Evolutionary conservation across 1,284 basidiomycete species (phyloP), one percentile per base, ranked within the genome.

Genomic region (Fistulinella cinereoalba): DNA sequence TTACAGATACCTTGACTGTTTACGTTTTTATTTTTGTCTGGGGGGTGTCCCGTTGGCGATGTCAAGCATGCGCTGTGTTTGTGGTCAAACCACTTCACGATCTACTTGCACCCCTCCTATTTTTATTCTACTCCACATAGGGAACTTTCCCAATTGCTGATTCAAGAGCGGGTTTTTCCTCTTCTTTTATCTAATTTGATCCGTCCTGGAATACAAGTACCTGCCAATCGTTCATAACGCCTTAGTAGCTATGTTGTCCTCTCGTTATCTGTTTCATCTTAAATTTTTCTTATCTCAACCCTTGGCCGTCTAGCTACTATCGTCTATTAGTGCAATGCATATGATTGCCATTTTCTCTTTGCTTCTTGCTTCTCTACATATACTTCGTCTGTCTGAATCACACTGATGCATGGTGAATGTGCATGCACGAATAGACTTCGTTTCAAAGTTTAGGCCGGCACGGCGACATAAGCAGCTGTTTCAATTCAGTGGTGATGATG

Each of bases 1-100:
- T 54, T 58, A 64, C 50, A 55, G 53, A 63, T 61, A 66, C 58
- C 57, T 56, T 31, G 39, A 49, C 44, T 37, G 21, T 6, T 49
- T 56, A 50, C 37, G 16, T 25, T 28, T 36, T 43, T 41, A 24
- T 43, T 15, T 18, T 16, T 33, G 16, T 33, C 6, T 6, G 11
- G 11, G 29, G 13, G 10, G 13, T 6, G 13, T 8, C 46, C 49
- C 45, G 13, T 32, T 36, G 47, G 50, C 46, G 50, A 48, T 47
- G 57, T 38, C 34, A 33, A 37, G 46, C 32, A 47, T 47, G 43
- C 37, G 16, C 3, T 32, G 16, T 33, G 32, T 33, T n/a, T 37
- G 25, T 27, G 19, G 32, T 53, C 31, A n/a, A 31, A 33, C 37
- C 40, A 44, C 54, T 49, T 11, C 51, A 31, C 43, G 49, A 18